These are phyloP conservation scores for Durio zibethinus DNA, from an alignment of 345 rosid species.

Conservation along the genomic window DNA sequence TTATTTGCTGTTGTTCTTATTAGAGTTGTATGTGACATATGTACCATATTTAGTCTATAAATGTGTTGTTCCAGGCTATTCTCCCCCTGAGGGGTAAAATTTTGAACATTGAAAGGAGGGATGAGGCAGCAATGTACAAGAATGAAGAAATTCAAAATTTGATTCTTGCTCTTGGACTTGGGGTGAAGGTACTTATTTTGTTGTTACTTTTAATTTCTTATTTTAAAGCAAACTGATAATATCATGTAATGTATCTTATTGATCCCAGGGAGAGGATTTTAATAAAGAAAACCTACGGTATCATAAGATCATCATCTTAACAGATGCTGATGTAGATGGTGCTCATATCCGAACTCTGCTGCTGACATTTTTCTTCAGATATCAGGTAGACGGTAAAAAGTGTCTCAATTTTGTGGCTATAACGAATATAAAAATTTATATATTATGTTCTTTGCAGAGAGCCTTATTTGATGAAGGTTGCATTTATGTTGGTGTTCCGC, in stretches of 20 bases:
- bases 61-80: slow-evolving; percentile 61
- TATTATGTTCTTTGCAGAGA: slow-evolving; percentile 48
- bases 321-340: slow-evolving; percentile 99
- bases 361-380: slow-evolving; percentile 92
- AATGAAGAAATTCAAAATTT: slow-evolving; percentile 96
- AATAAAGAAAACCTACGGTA: slow-evolving; percentile 79
- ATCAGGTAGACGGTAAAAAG: slow-evolving; percentile 59
- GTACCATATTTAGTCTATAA: neutral
- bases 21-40: neutral
- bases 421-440: slow-evolving; percentile 9
- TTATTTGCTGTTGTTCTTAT: neutral
- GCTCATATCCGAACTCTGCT: slow-evolving; percentile 96
- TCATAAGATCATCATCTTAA: slow-evolving; percentile 91
- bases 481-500: slow-evolving; percentile 98
- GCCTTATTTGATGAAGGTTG: slow-evolving; percentile 86
- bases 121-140: slow-evolving; percentile 98
- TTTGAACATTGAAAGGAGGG: slow-evolving; percentile 87
- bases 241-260: slow-evolving; percentile 15
- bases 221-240: slow-evolving; percentile 4
- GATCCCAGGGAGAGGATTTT: slow-evolving; percentile 84
- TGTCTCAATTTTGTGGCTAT: neutral
- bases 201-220: neutral
- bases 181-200: slow-evolving; percentile 66
- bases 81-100: slow-evolving; percentile 98
- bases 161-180: slow-evolving; percentile 92